A percentile compares a stretch with the other conserved stretches of the same genome.
Evolutionary conservation across 2,329 filamentous ascomycete species (phyloP).

Genomic region (Fonsecaea pugnacius): DNA sequence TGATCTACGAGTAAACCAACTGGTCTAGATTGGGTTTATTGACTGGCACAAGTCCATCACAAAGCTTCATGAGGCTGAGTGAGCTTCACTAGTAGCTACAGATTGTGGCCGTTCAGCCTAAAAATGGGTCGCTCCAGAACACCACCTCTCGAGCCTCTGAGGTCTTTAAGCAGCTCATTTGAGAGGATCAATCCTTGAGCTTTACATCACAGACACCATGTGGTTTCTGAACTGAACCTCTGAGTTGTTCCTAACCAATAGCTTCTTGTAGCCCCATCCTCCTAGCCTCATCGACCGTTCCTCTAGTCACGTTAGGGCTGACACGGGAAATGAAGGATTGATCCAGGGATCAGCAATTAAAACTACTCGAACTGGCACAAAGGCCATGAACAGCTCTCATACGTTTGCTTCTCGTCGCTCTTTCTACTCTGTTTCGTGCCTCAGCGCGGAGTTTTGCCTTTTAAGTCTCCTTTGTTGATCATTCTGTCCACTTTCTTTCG

Average conservation of each 20-base stretch:
- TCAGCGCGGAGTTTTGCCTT: neutral
- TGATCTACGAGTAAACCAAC: neutral
- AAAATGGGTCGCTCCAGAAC: neutral
- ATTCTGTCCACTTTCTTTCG: neutral
- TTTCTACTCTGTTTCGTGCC: slow-evolving; percentile 2
- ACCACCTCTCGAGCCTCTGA: neutral
- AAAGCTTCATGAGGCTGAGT: slow-evolving; percentile 1
- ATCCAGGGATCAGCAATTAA: slow-evolving; percentile 13
- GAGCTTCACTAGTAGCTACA: neutral
- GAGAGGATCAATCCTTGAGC: neutral
- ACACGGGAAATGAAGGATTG: slow-evolving; percentile 20
- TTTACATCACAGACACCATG: neutral
- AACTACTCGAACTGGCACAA: slow-evolving; percentile 14
- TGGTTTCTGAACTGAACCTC: neutral
- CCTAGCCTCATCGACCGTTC: slow-evolving; percentile 8
- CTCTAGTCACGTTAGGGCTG: slow-evolving; percentile 10
- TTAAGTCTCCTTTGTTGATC: neutral
- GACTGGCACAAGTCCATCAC: neutral
- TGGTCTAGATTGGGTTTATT: neutral
- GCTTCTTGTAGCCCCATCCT: neutral
- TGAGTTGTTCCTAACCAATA: neutral
- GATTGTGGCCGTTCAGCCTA: neutral
- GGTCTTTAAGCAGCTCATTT: neutral
- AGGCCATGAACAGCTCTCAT: neutral
- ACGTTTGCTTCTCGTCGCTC: neutral